Percentiles rank a stretch among this genome's conserved stretches.
These are phyloP conservation scores for Colletotrichum chlorophyti DNA, from an alignment of 2,329 filamentous ascomycete genomes.

Conservation along the genomic window DNA sequence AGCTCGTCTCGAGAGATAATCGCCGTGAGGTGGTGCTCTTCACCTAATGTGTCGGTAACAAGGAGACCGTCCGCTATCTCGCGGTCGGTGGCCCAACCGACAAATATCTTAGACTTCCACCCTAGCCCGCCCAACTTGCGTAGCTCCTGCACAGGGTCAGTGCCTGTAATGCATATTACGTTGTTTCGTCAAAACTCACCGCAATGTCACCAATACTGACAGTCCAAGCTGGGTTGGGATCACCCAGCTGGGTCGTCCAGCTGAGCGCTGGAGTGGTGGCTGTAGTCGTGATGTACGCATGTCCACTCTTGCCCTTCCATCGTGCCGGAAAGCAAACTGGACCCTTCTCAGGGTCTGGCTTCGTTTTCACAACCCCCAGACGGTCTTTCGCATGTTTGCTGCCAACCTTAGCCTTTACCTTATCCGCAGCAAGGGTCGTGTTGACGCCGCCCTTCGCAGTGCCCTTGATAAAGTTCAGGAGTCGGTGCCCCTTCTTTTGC, in stretches of 20 bases:
- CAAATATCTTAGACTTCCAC: constrained; percentile 84
- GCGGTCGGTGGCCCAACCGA: constrained; percentile 78
- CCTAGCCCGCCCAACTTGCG: constrained; percentile 83
- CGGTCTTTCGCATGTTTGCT: constrained; percentile 71
- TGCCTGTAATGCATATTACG: rapidly evolving
- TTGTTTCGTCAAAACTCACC: neutral
- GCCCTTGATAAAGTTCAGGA: constrained; percentile 72
- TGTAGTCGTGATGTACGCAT: constrained; percentile 72
- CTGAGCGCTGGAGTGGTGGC: constrained; percentile 73
- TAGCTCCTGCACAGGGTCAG: constrained; percentile 46
- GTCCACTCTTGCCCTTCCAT: constrained; percentile 73
- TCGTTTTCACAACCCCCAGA: constrained; percentile 68
- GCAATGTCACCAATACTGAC: constrained; percentile 74
- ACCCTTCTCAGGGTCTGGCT: constrained; percentile 57
- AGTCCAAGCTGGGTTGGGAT: constrained; percentile 70
- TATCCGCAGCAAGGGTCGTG: constrained; percentile 74
- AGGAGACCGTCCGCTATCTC: constrained; percentile 80
- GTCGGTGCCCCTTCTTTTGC: constrained; percentile 48
- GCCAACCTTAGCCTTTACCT: constrained; percentile 70
- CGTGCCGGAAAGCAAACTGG: constrained; percentile 80
- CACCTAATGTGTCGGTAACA: constrained; percentile 64
- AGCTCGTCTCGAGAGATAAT: constrained; percentile 76
- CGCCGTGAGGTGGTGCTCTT: constrained; percentile 70
- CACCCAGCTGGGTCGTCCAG: constrained; percentile 63
- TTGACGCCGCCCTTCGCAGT: constrained; percentile 76